phyloP scores from a whole-genome alignment of 805 yeast genomes.

The Kodamaea fukazawae region DNA sequence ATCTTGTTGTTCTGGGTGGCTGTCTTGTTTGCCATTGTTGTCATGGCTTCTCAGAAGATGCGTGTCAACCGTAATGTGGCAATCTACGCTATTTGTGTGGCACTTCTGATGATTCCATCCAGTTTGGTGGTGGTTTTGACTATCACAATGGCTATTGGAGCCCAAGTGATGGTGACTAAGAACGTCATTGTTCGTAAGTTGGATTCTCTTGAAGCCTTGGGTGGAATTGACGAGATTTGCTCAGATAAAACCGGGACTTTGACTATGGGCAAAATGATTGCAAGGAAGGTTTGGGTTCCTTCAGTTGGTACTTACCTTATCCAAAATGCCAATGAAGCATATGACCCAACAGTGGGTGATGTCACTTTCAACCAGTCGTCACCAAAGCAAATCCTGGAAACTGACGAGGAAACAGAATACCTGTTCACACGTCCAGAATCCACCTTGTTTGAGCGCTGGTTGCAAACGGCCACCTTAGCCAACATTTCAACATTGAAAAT shows the following conservation, averaged over 20 bases:
- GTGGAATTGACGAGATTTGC: slow-evolving; percentile 64
- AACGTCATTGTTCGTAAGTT: slow-evolving; percentile 37
- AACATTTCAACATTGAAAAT: slow-evolving; percentile 40
- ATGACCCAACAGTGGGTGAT: slow-evolving; percentile 42
- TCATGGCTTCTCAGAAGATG: slow-evolving; percentile 36
- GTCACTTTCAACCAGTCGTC: slow-evolving; percentile 27
- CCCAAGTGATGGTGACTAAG: slow-evolving; percentile 36
- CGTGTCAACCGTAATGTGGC: slow-evolving; percentile 34
- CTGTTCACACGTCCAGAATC: slow-evolving; percentile 25
- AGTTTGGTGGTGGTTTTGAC: slow-evolving; percentile 39
- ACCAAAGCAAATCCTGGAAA: slow-evolving; percentile 27
- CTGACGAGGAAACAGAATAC: slow-evolving; percentile 40
- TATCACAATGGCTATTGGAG: slow-evolving; percentile 42
- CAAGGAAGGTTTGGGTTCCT: slow-evolving; percentile 36
- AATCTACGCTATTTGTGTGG: slow-evolving; percentile 40
- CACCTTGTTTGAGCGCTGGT: slow-evolving; percentile 21
- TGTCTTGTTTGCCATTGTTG: slow-evolving; percentile 37
- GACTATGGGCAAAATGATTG: slow-evolving; percentile 40
- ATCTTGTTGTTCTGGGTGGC: slow-evolving; percentile 49
- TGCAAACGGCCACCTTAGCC: slow-evolving; percentile 37
- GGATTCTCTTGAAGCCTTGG: slow-evolving; percentile 38
- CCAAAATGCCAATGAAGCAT: slow-evolving; percentile 32
- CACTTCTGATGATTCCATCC: slow-evolving; percentile 40
- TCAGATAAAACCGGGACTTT: slow-evolving; percentile 72
- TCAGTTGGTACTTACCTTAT: slow-evolving; percentile 32